Evolutionary conservation across 2,329 filamentous ascomycete species (phyloP), one percentile per base, ranked within the genome.

Genomic region (Xylaria sp.): DNA sequence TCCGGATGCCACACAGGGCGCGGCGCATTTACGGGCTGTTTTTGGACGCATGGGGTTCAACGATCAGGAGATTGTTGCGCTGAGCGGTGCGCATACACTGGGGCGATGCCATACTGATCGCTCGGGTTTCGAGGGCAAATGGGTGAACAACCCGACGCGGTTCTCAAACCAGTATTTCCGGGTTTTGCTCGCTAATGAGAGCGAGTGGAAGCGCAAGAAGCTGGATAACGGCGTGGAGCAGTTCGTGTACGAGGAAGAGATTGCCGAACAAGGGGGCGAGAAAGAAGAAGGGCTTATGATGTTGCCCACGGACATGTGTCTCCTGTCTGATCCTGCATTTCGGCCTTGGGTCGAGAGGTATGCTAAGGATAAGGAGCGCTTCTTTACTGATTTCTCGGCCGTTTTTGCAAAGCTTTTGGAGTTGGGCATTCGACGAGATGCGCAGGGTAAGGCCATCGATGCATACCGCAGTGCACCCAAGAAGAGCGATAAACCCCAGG

Each of bases 41-140:
- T 97, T 97, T 77, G 83, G 86, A 74, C 90, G 93, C 73, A 97
- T 97, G 93, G 92, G 93, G 66, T 97, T 97, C 82, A 86, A 91
- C 75, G 93, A 97, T 78, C 89, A 88, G 70, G 92, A 97, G 78
- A 97, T 97, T 74, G 92, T 97, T 47, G 93, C 93, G 37, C 83
- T 97, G 58, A 83, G 82, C 19, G 92, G 91, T 66, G 91, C 89
- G 51, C 91, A 96, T 78, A 89, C 89, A 60, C 83, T 96, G 18
- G 92, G 92, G 59, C 89, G 92, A 66, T 94, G 90, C 64, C 69
- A 72, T 57, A 46, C 49, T 42, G 68, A 70, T 57, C 63, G 69
- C 52, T 66, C 68, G 50, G 72, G 73, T 1, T 75, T 74, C 59
- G 69, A 74, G 48, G 72, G 73, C 18, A 71, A 72, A 53, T 74